Percentiles rank a stretch among this genome's conserved stretches.
phyloP scores from a whole-genome alignment of 441 rosid genomes.

The Dalechampia spathulata region DNA sequence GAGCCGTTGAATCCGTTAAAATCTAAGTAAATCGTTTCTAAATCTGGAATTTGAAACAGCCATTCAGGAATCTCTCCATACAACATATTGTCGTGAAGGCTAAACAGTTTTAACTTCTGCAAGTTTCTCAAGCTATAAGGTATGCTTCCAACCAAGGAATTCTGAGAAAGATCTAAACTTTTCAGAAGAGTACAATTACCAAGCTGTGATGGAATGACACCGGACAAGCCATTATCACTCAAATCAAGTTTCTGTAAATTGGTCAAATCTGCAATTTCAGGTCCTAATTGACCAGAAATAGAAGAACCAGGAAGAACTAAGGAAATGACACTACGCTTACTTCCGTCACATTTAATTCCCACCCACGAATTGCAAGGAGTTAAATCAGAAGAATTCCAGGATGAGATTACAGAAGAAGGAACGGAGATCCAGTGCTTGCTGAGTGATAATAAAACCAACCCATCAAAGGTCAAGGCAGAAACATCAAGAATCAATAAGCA shows the following conservation, averaged over 20 bases:
- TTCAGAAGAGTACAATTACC: conserved; percentile 32
- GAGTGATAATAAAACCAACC: conserved; percentile 44
- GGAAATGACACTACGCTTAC: conserved; percentile 22
- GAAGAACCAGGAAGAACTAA: conserved; percentile 33
- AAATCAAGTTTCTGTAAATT: conserved; percentile 15
- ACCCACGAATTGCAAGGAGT: conserved; percentile 66
- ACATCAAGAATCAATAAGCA: background rate
- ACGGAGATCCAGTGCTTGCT: conserved; percentile 31
- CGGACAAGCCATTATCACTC: conserved; percentile 31
- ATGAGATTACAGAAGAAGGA: conserved; percentile 34
- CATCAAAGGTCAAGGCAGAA: conserved; percentile 37
- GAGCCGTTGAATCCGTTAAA: conserved; percentile 42
- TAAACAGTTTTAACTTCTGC: conserved; percentile 24
- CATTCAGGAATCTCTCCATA: conserved; percentile 49
- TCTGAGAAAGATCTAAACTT: too few relatives aligned
- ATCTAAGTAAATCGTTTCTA: conserved; percentile 31
- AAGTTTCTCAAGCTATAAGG: conserved; percentile 32
- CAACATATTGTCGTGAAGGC: conserved; percentile 39
- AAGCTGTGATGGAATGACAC: conserved; percentile 39
- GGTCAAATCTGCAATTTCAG: conserved; percentile 44
- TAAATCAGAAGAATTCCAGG: conserved; percentile 51
- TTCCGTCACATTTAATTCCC: conserved; percentile 43
- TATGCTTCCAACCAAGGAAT: conserved; percentile 30
- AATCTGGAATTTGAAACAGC: conserved; percentile 35
- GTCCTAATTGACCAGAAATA: conserved; percentile 53